Conservation (phyloP, 2,329 filamentous ascomycete genomes). For the Metarhizium brunneum region DNA sequence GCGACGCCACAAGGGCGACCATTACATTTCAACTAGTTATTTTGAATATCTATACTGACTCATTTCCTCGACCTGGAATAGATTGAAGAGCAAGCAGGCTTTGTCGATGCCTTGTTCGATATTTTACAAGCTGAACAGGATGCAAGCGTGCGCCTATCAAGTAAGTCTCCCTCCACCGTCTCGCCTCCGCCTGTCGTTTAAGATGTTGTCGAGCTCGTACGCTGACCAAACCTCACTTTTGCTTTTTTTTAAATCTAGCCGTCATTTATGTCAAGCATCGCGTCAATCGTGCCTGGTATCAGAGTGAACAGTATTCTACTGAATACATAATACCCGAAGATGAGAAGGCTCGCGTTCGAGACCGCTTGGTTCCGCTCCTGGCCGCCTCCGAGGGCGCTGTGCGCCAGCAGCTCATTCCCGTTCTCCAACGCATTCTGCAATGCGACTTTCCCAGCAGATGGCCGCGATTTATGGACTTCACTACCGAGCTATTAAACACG, state of each 20-base stretch:
- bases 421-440: constrained; percentile 92
- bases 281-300: constrained; percentile 84
- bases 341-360: constrained; percentile 79
- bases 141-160: constrained; percentile 72
- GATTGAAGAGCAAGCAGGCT: constrained; percentile 86
- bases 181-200: constrained; percentile 2
- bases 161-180: constrained; percentile 44
- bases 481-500: constrained; percentile 76
- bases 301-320: constrained; percentile 62
- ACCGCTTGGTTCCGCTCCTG: constrained; percentile 81
- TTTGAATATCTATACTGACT: not conserved
- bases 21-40: not conserved
- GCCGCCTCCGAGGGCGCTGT: constrained; percentile 71
- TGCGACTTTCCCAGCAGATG: constrained; percentile 91
- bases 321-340: constrained; percentile 74
- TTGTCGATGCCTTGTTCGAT: constrained; percentile 82
- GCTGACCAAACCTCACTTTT: not conserved
- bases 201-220: constrained; percentile 3
- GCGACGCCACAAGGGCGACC: not conserved
- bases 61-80: constrained; percentile 26
- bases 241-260: constrained; percentile 42
- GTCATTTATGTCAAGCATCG: constrained; percentile 98
- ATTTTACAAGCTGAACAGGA: constrained; percentile 87
- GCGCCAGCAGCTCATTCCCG: constrained; percentile 85
- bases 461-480: constrained; percentile 91